phyloP scores from a whole-genome alignment of 306 rosid species.

The Medicago arabica region DNA sequence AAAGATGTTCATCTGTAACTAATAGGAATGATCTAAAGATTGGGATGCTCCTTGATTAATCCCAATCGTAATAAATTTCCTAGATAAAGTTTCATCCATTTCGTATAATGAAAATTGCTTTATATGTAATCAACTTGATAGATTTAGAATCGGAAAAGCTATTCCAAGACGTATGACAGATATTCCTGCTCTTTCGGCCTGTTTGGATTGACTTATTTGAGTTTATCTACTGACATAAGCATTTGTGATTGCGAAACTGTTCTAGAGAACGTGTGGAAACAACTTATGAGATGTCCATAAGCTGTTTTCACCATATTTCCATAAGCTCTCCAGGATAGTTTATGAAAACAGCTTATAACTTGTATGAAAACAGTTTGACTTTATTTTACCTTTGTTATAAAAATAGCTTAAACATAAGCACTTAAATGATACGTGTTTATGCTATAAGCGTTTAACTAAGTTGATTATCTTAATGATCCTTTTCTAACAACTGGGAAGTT shows the following conservation, averaged over 20 bases:
- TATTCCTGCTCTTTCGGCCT: not conserved
- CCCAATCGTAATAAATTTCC: not conserved
- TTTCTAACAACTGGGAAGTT: not conserved
- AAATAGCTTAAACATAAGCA: not conserved
- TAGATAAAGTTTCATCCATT: not conserved
- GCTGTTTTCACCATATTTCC: not conserved
- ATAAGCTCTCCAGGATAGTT: not conserved
- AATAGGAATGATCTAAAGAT: not conserved
- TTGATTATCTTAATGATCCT: not conserved
- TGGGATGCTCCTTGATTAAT: no score
- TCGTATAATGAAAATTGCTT: not conserved
- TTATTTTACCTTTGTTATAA: not conserved
- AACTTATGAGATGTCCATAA: not conserved
- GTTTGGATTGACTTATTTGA: not conserved
- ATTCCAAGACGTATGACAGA: slow-evolving; percentile 2
- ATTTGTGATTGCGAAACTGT: not conserved
- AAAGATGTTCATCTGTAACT: not conserved
- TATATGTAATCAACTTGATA: slow-evolving; percentile 5
- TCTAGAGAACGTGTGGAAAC: not conserved
- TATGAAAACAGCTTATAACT: not conserved
- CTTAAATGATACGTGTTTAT: not conserved
- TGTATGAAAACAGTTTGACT: not conserved
- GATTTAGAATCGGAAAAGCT: slow-evolving; percentile 30
- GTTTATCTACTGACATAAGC: not conserved
- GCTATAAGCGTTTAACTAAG: not conserved